Base-by-base conservation (phyloP, 2,329 filamentous ascomycete species). In the Pseudohalonectria lignicola region DNA sequence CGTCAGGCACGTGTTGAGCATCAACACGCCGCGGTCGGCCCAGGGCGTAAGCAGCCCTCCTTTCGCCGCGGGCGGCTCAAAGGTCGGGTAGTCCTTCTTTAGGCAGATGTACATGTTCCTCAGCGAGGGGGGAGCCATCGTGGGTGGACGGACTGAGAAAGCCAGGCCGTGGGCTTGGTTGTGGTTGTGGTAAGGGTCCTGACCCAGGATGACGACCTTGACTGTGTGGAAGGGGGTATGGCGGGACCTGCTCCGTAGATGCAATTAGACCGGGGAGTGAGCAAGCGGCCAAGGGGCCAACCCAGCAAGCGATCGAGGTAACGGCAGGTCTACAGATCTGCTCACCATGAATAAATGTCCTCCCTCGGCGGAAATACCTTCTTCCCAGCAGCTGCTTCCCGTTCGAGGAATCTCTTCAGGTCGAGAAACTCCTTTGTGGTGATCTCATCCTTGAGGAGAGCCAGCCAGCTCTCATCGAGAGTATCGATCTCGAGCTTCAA, bases 111-210 rank as follows among this genome's bases (percentile, higher is more conserved):
- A 98, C 64, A 98, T 95, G 63, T 98, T 98, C 50, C 77, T 76
- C 13, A 98, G 78, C 1, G 86, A 94, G 0, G 90, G 88, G 0
- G 92, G 92, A 1, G 90, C 86, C 4, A 76, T 76, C 0, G 86
- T 94, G 0, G 92, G 92, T 3, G 90, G 81, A 9, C 85, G 84
- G 39, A 96, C 88, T 34, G 86, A 94, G 70, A 98, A 98, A 56
- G 85, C 90, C 42, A 98, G 79, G 31, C 92, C 92, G 59, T 96
- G 92, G 36, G 92, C 92, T 68, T 98, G 92, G 60, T 93, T 93
- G 57, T 77, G 60, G 57, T 94, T 94, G 66, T 98, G 92, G 60
- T 98, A 98, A 3, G 92, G 92, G 57, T 98, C 92, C 64, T 98
- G 92, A 47, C 92, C 92, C 39, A 96, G 62, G 53, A 98, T 87